These are phyloP conservation scores for Penicillium sp. DNA, from an alignment of 2,329 filamentous ascomycete species.

Conservation along the genomic window DNA sequence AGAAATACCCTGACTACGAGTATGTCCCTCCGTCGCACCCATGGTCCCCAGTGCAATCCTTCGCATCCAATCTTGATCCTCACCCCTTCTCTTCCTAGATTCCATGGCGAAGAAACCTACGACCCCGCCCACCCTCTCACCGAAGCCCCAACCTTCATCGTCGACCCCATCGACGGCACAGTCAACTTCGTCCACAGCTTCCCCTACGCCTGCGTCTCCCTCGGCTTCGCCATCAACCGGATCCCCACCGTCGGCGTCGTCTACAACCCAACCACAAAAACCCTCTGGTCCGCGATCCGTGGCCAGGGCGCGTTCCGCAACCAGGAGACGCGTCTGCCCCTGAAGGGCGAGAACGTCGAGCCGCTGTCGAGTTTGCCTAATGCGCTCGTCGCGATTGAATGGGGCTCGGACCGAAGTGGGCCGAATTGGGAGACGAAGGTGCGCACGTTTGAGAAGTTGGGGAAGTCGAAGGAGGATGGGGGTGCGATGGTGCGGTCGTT, in stretches of 20 bases:
- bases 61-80: neutral
- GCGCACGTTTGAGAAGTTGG: slow-evolving; percentile 55
- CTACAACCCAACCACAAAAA: slow-evolving; percentile 61
- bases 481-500: slow-evolving; percentile 65
- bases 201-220: slow-evolving; percentile 60
- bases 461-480: slow-evolving; percentile 53
- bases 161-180: slow-evolving; percentile 67
- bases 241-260: slow-evolving; percentile 60
- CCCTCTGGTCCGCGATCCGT: slow-evolving; percentile 58
- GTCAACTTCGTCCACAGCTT: slow-evolving; percentile 66
- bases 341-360: slow-evolving; percentile 46
- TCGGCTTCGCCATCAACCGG: slow-evolving; percentile 56
- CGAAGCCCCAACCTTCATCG: slow-evolving; percentile 59
- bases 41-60: neutral
- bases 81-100: slow-evolving; percentile 32
- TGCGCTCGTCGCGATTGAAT: slow-evolving; percentile 61
- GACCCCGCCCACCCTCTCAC: slow-evolving; percentile 56
- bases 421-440: slow-evolving; percentile 60
- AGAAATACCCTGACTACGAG: slow-evolving; percentile 57
- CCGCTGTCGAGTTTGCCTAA: slow-evolving; percentile 53
- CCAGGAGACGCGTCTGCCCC: slow-evolving; percentile 45
- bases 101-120: slow-evolving; percentile 65
- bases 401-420: slow-evolving; percentile 61
- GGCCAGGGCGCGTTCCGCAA: slow-evolving; percentile 58
- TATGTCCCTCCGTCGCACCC: slow-evolving; percentile 33